Percentiles rank a stretch among this genome's conserved stretches.
phyloP scores from a whole-genome alignment of 768 basidiomycete genomes.

The Lactifluus piperatus region DNA sequence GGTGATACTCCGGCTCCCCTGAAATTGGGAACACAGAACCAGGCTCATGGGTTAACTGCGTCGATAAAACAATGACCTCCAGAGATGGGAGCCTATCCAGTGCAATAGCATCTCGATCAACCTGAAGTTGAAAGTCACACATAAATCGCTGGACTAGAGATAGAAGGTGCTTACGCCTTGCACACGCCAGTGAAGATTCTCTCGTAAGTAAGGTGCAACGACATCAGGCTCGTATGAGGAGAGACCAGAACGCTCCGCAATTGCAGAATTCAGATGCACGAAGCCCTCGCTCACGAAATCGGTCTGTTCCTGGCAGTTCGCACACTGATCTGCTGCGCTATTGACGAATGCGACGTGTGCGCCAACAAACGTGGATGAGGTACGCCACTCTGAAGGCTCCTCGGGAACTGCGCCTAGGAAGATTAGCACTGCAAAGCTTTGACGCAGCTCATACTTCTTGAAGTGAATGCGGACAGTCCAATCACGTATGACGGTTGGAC shows the following conservation, averaged over 20 bases:
- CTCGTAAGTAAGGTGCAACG: conserved; percentile 34
- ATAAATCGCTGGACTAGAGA: not conserved
- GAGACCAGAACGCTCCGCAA: conserved; percentile 24
- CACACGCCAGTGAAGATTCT: conserved; percentile 36
- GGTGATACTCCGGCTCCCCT: conserved; percentile 6
- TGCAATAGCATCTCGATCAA: not conserved
- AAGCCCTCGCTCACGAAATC: conserved; percentile 33
- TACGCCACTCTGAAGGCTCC: conserved; percentile 32
- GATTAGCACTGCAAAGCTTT: conserved; percentile 37
- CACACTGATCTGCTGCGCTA: conserved; percentile 28
- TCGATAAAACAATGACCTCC: conserved; percentile 8
- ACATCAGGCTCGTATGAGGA: conserved; percentile 30
- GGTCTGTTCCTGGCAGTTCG: conserved; percentile 31
- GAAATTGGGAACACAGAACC: conserved; percentile 2
- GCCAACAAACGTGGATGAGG: conserved; percentile 33
- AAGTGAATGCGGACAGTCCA: conserved; percentile 37
- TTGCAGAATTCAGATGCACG: conserved; percentile 34
- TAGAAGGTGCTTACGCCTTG: conserved; percentile 27
- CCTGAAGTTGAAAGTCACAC: not conserved
- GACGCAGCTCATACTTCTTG: conserved; percentile 36
- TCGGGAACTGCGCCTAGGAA: conserved; percentile 38
- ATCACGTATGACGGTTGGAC: conserved; percentile 22
- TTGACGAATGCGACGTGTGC: conserved; percentile 38
- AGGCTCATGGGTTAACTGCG: not conserved
- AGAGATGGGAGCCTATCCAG: conserved; percentile 7